Evolutionary conservation across 2,329 filamentous ascomycete species (phyloP).

Genomic region (Aspergillus pseudotamarii): DNA sequence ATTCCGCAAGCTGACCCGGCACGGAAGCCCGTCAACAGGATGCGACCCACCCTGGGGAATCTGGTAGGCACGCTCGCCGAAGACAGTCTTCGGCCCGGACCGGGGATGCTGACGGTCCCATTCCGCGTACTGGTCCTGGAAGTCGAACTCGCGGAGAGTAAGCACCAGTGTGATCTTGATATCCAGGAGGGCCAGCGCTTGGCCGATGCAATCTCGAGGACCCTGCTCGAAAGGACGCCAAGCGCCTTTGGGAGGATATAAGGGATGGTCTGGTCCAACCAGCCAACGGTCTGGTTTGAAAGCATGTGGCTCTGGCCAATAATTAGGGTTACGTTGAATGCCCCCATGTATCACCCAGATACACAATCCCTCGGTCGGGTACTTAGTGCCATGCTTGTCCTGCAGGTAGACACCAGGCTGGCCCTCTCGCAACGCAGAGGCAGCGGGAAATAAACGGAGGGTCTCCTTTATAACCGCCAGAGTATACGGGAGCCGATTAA

Average conservation of each 20-base stretch:
- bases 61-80: neutral
- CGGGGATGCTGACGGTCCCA: constrained; percentile 22
- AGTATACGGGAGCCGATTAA: constrained; percentile 58
- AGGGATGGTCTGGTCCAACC: constrained; percentile 26
- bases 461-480: constrained; percentile 58
- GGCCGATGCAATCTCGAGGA: constrained; percentile 53
- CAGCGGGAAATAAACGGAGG: constrained; percentile 53
- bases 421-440: constrained; percentile 19
- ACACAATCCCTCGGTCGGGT: constrained; percentile 18
- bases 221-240: constrained; percentile 55
- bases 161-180: constrained; percentile 30
- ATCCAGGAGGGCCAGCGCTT: constrained; percentile 52
- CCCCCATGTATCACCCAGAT: constrained; percentile 22
- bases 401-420: constrained; percentile 12
- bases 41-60: neutral
- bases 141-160: constrained; percentile 26
- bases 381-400: constrained; percentile 14
- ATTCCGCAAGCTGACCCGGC: neutral
- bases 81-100: constrained; percentile 33
- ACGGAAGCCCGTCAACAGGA: neutral
- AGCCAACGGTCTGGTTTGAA: constrained; percentile 45
- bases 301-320: constrained; percentile 20
- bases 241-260: constrained; percentile 38
- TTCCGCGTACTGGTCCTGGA: constrained; percentile 19
- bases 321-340: constrained; percentile 18